phyloP scores from a whole-genome alignment of 228 moss, liverwort and hornwort genomes.

The Sphagnum magellanicum region DNA sequence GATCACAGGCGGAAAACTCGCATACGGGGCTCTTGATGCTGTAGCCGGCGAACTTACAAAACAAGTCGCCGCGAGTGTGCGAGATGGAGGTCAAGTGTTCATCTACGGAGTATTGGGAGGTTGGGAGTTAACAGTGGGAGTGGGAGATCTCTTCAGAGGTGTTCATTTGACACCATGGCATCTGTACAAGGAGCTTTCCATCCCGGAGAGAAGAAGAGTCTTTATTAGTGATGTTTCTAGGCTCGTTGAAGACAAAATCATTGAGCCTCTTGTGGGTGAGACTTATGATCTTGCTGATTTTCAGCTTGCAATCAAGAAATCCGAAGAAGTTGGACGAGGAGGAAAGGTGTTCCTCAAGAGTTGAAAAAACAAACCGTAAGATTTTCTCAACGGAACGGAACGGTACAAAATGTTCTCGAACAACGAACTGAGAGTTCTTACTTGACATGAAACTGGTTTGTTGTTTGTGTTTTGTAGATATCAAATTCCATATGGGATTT shows the following conservation, averaged over 20 bases:
- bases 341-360: conserved; percentile 53
- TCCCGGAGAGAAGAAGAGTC: conserved; percentile 21
- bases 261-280: conserved; percentile 29
- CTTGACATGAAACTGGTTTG: no score
- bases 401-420: no score
- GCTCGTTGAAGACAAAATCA: conserved; percentile 37
- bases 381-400: no score
- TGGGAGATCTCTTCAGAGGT: conserved; percentile 37
- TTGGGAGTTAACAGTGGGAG: no score
- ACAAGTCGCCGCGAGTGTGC: no score
- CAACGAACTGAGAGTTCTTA: no score
- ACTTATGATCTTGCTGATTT: conserved; percentile 43
- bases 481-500: no score
- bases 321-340: conserved; percentile 50
- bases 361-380: background rate
- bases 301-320: conserved; percentile 39
- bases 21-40: no score
- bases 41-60: no score
- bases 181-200: conserved; percentile 16
- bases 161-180: conserved; percentile 42
- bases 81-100: no score
- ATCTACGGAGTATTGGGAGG: conserved; percentile 47
- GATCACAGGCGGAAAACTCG: no score
- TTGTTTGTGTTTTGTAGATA: no score
- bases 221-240: conserved; percentile 26